Evolutionary conservation across 768 basidiomycete species (phyloP).

Genomic region (Lactarius indigo): DNA sequence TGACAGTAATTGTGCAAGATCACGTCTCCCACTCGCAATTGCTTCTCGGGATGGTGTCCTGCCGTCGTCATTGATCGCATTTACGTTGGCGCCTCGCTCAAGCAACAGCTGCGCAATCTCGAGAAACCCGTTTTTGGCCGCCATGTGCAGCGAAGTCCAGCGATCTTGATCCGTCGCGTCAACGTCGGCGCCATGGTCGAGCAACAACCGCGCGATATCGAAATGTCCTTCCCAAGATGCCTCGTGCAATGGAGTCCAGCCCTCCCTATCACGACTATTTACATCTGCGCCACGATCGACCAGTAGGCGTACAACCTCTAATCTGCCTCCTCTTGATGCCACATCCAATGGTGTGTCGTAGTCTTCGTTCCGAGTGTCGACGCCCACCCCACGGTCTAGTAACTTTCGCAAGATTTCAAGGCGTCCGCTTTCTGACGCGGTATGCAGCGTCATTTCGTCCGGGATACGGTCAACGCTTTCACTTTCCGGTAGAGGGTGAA

Average conservation of each 20-base stretch:
- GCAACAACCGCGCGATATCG: background rate
- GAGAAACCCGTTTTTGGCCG: background rate
- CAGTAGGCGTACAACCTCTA: background rate
- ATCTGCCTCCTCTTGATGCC: background rate
- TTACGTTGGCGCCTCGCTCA: background rate
- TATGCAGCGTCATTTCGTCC: background rate
- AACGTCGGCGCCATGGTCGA: background rate
- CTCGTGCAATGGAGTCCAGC: background rate
- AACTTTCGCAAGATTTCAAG: background rate
- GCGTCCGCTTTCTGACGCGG: background rate
- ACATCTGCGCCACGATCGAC: background rate
- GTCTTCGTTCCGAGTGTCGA: background rate
- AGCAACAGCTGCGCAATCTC: background rate
- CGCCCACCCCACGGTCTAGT: background rate
- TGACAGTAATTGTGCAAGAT: background rate
- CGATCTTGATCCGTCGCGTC: background rate
- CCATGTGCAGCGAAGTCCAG: conserved; percentile 2
- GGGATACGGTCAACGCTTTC: background rate
- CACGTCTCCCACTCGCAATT: no score
- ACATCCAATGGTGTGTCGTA: background rate
- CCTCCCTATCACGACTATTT: background rate
- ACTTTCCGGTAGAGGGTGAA: background rate
- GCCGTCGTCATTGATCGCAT: background rate
- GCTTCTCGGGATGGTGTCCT: background rate
- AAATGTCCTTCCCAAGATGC: background rate